Conservation (phyloP, 2,329 filamentous ascomycete genomes). For the Colletotrichum camelliae region DNA sequence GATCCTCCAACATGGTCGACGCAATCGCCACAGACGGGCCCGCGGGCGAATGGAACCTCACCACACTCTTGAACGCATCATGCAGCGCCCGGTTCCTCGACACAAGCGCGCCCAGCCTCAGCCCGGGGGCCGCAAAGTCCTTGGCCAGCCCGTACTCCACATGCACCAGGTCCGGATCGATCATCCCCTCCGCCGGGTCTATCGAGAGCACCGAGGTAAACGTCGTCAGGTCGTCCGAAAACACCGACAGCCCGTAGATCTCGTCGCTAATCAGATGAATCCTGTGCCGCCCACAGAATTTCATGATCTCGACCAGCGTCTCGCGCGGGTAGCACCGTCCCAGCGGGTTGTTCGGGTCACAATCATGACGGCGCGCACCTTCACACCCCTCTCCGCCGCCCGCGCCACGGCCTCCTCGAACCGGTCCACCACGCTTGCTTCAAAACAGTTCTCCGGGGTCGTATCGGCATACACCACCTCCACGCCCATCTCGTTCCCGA, state of each 20-base stretch:
- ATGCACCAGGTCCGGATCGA: constrained; percentile 54
- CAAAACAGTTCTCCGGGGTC: constrained; percentile 47
- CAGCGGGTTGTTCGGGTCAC: constrained; percentile 59
- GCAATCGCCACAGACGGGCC: constrained; percentile 47
- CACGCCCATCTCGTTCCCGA: constrained; percentile 42
- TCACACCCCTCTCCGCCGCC: constrained; percentile 38
- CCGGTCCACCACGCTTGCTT: constrained; percentile 44
- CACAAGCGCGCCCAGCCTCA: constrained; percentile 56
- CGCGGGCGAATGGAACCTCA: constrained; percentile 53
- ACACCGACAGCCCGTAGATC: constrained; percentile 61
- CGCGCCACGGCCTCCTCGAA: constrained; percentile 49
- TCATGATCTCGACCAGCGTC: constrained; percentile 48
- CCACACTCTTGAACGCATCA: constrained; percentile 40
- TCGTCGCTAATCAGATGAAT: constrained; percentile 64
- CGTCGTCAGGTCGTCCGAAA: constrained; percentile 19
- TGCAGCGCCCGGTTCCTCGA: constrained; percentile 36
- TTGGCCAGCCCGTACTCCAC: constrained; percentile 51
- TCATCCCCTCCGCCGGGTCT: constrained; percentile 40
- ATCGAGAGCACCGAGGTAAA: constrained; percentile 59
- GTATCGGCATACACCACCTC: constrained; percentile 50
- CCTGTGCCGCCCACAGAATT: constrained; percentile 52
- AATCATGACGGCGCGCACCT: constrained; percentile 53
- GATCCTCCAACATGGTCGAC: constrained; percentile 51
- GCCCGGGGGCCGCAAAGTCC: constrained; percentile 59
- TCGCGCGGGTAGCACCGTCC: constrained; percentile 50